Evolutionary conservation across 108 stramenopile species (phyloP), one percentile per base, ranked within the genome.

Genomic region (Aurantiochytrium sp.): DNA sequence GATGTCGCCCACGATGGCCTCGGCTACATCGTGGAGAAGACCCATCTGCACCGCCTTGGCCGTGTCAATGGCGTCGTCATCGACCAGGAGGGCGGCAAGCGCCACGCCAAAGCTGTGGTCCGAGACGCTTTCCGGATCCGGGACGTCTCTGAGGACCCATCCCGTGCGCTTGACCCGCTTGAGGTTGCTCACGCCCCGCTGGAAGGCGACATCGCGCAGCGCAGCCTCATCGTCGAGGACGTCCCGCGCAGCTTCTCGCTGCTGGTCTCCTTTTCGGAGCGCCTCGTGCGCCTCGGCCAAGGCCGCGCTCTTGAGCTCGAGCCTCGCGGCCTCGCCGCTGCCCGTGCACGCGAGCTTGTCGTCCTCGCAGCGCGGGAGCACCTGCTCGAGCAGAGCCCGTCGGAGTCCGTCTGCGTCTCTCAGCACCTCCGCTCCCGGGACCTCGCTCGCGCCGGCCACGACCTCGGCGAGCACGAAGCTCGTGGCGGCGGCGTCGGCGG

Each of bases 51-150:
- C 88, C 42, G 94, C 94, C 68, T 89, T 91, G 86, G 89, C 89
- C 69, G 89, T 89, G 45, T 96, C 92, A 69, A 91, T 68, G 45
- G 42, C 50, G 22, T 48, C 86, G 54, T 87, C 89, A 68, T 91
- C 91, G 10, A 93, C 90, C 32, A 95, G 91, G 92, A 95, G 92
- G 42, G 92, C 90, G 93, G 93, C 93, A 21, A 94, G 87, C 17
- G 93, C 87, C 88, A 95, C 93, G n/a, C 95, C 89, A 86, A 93
- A 95, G 81, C 93, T 94, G 92, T 95, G 95, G 89, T 95, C 95
- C 55, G 95, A 93, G 10, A 95, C 93, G 53, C 92, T 92, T 92
- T 95, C 95, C 50, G 93, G 91, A 21, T 91, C 65, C 55, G 87
- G 92, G 4, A 94, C 94, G 4, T 91, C 89, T 45, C 90, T 91